These are phyloP conservation scores for Iris macrosiphon DNA, from an alignment of 106 monocot species.

Conservation along the genomic window DNA sequence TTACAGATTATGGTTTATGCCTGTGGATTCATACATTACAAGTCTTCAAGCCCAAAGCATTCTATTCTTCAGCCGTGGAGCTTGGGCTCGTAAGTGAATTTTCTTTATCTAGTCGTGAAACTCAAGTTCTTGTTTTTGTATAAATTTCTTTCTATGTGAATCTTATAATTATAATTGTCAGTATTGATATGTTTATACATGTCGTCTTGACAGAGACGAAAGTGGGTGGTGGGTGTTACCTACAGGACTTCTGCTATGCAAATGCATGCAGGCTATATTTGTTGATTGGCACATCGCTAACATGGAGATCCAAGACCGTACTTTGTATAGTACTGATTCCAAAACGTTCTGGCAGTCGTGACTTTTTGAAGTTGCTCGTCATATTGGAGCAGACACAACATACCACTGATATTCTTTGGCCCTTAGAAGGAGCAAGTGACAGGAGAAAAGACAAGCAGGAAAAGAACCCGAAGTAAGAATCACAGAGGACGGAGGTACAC, in stretches of 20 bases:
- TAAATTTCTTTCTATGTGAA: no score
- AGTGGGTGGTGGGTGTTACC: conserved; percentile 96
- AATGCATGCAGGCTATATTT: conserved; percentile 70
- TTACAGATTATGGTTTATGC: conserved; percentile 74
- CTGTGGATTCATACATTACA: conserved; percentile 83
- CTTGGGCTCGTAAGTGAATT: conserved; percentile 53
- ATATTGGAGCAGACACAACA: no score
- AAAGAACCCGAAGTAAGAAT: no score
- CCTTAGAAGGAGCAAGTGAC: no score
- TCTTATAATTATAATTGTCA: no score
- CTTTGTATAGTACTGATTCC: conserved; percentile 78
- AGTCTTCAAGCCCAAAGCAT: conserved; percentile 50
- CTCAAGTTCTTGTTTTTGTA: not conserved
- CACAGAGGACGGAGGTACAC: no score
- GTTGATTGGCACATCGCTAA: conserved; percentile 92
- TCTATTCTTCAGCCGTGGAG: conserved; percentile 60
- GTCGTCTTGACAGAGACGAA: conserved; percentile 55
- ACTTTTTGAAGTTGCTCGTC: conserved; percentile 17
- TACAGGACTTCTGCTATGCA: conserved; percentile 46
- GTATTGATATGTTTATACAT: no score
- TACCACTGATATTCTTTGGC: no score
- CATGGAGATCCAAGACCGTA: conserved; percentile 92
- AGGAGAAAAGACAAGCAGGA: no score
- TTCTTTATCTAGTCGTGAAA: not conserved
- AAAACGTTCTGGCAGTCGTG: conserved; percentile 70